phyloP scores from a whole-genome alignment of 495 filamentous ascomycete species.

The Pseudotulostoma volvatum region DNA sequence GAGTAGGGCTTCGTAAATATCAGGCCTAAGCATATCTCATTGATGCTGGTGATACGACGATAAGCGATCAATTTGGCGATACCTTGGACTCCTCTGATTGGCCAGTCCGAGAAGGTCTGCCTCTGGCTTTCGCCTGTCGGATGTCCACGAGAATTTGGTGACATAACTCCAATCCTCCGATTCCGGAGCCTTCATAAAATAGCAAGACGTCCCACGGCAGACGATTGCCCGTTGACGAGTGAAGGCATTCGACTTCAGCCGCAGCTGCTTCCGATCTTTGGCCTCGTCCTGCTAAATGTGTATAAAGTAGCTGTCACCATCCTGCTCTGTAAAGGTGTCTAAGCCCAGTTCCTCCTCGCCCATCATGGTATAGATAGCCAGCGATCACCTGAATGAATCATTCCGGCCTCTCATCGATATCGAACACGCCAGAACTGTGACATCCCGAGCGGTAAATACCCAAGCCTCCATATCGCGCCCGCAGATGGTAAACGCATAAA shows the following conservation, averaged over 20 bases:
- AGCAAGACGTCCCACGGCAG: neutral
- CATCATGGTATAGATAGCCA: constrained; percentile 17
- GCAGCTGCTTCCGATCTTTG: neutral
- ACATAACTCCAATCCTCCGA: neutral
- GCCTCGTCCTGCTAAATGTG: neutral
- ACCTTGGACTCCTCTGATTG: neutral
- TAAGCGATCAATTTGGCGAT: neutral
- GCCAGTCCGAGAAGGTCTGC: neutral
- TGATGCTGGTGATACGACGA: constrained; percentile 6
- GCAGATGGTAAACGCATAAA: constrained; percentile 24
- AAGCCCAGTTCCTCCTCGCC: constrained; percentile 16
- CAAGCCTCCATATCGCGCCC: constrained; percentile 19
- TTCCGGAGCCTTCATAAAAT: neutral
- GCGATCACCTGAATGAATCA: constrained; percentile 15
- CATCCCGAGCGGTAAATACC: constrained; percentile 31
- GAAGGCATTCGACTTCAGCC: neutral
- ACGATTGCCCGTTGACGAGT: neutral
- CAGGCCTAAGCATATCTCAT: constrained; percentile 5
- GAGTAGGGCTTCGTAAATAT: constrained; percentile 7
- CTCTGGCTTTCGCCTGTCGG: neutral
- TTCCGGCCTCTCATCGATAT: constrained; percentile 20
- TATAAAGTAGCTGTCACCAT: neutral
- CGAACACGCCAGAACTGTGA: constrained; percentile 23
- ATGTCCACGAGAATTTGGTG: neutral
- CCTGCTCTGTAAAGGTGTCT: neutral